Evolutionary conservation across 1,139 yeast genomes (phyloP), one percentile per base, ranked within the genome.

Genomic region (Yamadazyma jaroonii): DNA sequence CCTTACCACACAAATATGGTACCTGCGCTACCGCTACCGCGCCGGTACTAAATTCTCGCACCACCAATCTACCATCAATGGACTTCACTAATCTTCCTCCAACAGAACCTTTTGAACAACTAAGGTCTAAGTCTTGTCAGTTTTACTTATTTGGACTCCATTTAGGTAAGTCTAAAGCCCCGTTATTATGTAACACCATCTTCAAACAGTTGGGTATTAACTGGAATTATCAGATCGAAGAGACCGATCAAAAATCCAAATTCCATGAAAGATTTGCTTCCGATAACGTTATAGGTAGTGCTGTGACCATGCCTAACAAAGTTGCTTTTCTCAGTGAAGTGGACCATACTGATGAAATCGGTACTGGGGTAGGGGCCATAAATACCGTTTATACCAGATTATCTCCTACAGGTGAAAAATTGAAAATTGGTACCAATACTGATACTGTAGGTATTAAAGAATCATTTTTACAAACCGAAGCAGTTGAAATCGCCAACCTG

Each of bases 291-390:
- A 44, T 53, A 10, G 64, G 62, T 4, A 47, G 59, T 26, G 63
- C 61, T 4, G 56, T 58, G 9, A 57, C 65, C 9, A 56, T 58
- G 61, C 64, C 62, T 4, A 54, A 59, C 35, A 57, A 59, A 38
- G 53, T 57, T 12, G 42, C 34, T 11, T 52, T 59, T 50, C 35
- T 47, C 7, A 37, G 47, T 4, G 56, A 57, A 37, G 59, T 59
- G 15, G 62, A 59, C 33, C 12, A 38, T 8, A 45, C 54, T 6
- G 64, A 59, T 36, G 54, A 48, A 3, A 51, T 48, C 4, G 63
- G 58, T 9, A 41, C 41, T 17, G 56, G 52, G 1, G 60, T 59
- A 4, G 62, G 64, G 4, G 59, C 64, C 6, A 59, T 59, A 29
- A 59, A 59, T 39, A 59, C 64, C 10, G 53, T 59, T 10, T 59